Evolutionary conservation across 805 yeast genomes (phyloP), one percentile per base, ranked within the genome.

Genomic region (Schwanniomyces occidentalis): DNA sequence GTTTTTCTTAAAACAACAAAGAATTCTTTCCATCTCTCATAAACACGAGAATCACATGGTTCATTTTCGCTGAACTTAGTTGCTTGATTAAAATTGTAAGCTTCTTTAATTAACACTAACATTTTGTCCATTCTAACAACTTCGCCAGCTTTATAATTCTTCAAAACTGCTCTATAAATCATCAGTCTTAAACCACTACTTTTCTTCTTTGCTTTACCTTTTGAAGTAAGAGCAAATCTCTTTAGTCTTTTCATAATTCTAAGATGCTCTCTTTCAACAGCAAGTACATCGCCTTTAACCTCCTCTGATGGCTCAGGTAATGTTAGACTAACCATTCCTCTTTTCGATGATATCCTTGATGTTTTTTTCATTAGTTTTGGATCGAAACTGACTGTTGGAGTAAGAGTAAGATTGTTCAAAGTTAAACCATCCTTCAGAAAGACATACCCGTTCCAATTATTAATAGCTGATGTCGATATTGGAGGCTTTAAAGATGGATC

Each of bases 21-120:
- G 51, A 80, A 86, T 52, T 90, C 96, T 41, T 73, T 77, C 93
- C 96, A 88, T 30, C 88, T 61, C 38, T 85, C 90, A 7, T 69
- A 41, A 1, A 85, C 71, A 34, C 82, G 60, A 0, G 85, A 68
- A 25, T 76, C 77, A 16, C 69, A 65, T 1, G 71, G 62, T 37
- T 76, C 80, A 7, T 58, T 52, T 40, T 80, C 87, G 9, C 71
- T 65, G 39, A 73, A 70, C 3, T 34, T 25, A 6, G 37, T 20
- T 9, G 44, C 26, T 4, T 32, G 22, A 7, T 38, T 35, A 8
- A 56, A 44, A 1, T 49, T 41, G 4, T 65, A 56, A 8, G 69
- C 51, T 20, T 49, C 51, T 49, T 79, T 80, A 12, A 80, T 72
- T 61, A 80, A 62, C 0, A 86, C 86, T 13, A 90, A 62, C 78